phyloP scores from a whole-genome alignment of 2,329 filamentous ascomycete genomes.

The Colletotrichum filicis region DNA sequence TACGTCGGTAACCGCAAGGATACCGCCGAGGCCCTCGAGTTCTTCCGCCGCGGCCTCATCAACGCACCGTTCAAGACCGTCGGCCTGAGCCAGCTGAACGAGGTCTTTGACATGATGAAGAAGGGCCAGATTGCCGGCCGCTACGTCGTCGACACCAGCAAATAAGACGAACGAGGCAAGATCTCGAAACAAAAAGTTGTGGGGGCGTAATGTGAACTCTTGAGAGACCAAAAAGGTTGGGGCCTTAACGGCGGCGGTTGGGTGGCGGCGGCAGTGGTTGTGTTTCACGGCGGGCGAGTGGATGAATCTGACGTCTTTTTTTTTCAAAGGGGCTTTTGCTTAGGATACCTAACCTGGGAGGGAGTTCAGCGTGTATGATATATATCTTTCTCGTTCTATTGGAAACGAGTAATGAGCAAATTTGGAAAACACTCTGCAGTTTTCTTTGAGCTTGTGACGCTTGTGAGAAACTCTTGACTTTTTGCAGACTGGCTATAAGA shows the following conservation, averaged over 20 bases:
- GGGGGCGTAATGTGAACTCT: conserved; percentile 4
- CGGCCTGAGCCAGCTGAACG: conserved; percentile 81
- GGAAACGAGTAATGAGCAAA: conserved; percentile 22
- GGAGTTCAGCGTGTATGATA: conserved; percentile 34
- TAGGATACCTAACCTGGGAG: conserved; percentile 22
- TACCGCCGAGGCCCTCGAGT: conserved; percentile 88
- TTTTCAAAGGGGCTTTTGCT: neutral
- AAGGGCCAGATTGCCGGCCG: conserved; percentile 79
- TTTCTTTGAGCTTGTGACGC: neutral
- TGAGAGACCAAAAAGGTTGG: neutral
- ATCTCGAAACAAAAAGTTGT: neutral
- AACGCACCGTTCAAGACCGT: conserved; percentile 88
- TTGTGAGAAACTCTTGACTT: neutral
- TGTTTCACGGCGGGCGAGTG: conserved; percentile 1
- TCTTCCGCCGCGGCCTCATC: conserved; percentile 86
- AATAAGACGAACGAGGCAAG: conserved; percentile 52
- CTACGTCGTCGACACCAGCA: conserved; percentile 81
- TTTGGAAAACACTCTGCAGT: neutral
- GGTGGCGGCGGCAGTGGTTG: neutral
- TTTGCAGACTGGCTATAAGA: too few relatives aligned
- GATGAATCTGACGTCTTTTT: conserved; percentile 4
- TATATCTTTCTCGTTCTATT: neutral
- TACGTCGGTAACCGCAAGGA: conserved; percentile 96
- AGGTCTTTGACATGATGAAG: conserved; percentile 82
- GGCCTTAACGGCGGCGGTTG: conserved; percentile 4